Base-by-base conservation (phyloP, 805 yeast species). In the Saccharomycopsis fermentans region DNA sequence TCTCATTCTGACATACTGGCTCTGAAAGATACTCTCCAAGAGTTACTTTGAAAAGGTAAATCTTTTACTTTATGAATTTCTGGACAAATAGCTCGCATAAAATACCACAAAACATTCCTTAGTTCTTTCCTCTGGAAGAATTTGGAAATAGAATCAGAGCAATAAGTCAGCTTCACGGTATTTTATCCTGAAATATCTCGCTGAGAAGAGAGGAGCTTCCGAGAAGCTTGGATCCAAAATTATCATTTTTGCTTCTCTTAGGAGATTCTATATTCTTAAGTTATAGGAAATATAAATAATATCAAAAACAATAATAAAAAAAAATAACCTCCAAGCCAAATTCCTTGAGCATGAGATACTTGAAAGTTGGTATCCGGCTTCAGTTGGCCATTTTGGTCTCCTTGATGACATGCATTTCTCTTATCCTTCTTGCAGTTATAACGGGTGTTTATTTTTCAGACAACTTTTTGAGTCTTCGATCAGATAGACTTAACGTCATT, bases 341-440 rank as follows among this genome's bases (percentile, higher is more conserved):
- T 43, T 43, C 24, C 4, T 24, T 21, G 11, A 17, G 24, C 24
- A 43, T 43, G 50, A 43, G 55, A 54, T 57, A 54, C 36, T 21
- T 61, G 24, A 32, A 58, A 34, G 73, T 89, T 52, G 86, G 92
- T 50, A 82, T 89, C 59, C 73, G 90, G 65, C 82, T 89, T 26
- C 96, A 89, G 73, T 80, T 89, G 55, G 83, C 87, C 55, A 77
- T 81, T 4, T 72, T 88, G 34, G 95, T 88, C 62, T 74, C 86
- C 57, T 71, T 84, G 57, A 85, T 87, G 43, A 83, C 92, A 11
- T 72, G 86, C 40, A 72, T 84, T 56, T 87, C 95, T 1, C 74
- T 90, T 54, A 75, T 86, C 32, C 82, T 88, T 1, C 71, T 90
- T 52, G 90, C 94, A 6, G 74, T 87, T 21, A 90, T 86, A 26